These are phyloP conservation scores for Oleoguttula mirabilis DNA, from an alignment of 495 filamentous ascomycete species.

Conservation along the genomic window DNA sequence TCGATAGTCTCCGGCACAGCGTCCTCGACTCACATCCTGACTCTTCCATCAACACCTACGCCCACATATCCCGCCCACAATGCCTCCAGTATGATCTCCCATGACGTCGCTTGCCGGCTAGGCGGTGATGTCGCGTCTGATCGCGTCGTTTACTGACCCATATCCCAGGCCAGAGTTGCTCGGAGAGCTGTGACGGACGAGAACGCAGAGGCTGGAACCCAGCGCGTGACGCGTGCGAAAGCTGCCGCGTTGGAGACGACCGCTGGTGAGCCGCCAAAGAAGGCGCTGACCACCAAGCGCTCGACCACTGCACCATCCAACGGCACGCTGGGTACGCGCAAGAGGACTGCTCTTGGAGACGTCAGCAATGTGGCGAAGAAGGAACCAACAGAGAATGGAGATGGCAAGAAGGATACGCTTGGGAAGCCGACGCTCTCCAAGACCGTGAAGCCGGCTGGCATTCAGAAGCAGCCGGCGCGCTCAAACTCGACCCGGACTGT, in stretches of 20 bases:
- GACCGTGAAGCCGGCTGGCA: constrained; percentile 57
- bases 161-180: constrained; percentile 40
- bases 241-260: constrained; percentile 58
- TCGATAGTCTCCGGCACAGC: background rate
- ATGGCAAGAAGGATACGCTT: constrained; percentile 58
- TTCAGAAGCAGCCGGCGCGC: constrained; percentile 58
- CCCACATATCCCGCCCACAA: constrained; percentile 6
- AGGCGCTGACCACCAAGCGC: constrained; percentile 59
- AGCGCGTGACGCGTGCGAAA: constrained; percentile 86
- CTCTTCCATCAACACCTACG: background rate
- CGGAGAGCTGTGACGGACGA: constrained; percentile 69
- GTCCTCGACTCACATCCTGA: background rate
- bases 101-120: background rate
- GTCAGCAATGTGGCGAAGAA: constrained; percentile 86
- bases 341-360: constrained; percentile 55
- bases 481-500: constrained; percentile 52
- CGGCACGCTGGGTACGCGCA: constrained; percentile 25
- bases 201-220: constrained; percentile 73
- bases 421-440: constrained; percentile 53
- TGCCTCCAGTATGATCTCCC: constrained; percentile 19
- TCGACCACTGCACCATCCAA: constrained; percentile 32
- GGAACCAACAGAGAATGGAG: constrained; percentile 37
- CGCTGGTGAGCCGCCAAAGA: constrained; percentile 41
- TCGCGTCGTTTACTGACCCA: constrained; percentile 2
- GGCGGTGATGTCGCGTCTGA: background rate